Evolutionary conservation across 257 asterid genomes (phyloP).

Genomic region (Capsicum baccatum): DNA sequence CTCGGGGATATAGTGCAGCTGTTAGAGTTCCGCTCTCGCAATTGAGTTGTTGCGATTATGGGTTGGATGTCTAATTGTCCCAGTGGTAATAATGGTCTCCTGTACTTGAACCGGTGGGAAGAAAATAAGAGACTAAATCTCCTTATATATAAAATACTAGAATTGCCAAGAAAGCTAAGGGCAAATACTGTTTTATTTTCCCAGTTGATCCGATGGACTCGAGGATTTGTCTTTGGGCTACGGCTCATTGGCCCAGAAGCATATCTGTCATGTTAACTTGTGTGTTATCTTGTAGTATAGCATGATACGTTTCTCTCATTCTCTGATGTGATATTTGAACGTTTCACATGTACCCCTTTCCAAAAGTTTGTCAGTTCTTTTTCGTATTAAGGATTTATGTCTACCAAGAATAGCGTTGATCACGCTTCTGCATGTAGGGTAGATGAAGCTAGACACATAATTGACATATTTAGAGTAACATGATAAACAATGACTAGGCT

Average conservation of each 20-base stretch:
- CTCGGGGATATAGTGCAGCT: too few relatives aligned
- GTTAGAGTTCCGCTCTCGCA: too few relatives aligned
- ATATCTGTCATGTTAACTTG: neutral
- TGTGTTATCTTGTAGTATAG: neutral
- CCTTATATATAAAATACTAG: neutral
- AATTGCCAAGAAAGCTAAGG: constrained; percentile 8
- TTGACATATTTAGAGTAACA: neutral
- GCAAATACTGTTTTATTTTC: neutral
- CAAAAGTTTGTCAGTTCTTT: neutral
- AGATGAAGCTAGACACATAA: neutral
- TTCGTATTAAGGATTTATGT: neutral
- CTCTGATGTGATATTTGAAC: neutral
- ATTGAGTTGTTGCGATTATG: too few relatives aligned
- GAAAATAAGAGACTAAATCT: neutral
- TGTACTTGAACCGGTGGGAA: neutral
- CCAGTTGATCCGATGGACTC: neutral
- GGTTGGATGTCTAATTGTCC: too few relatives aligned
- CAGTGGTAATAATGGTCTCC: too few relatives aligned
- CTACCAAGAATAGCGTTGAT: neutral
- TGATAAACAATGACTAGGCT: constrained; percentile 1
- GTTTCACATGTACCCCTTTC: neutral
- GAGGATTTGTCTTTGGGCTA: neutral
- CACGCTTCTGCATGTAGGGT: neutral
- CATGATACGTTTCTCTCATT: neutral
- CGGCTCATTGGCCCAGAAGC: neutral